Conservation (phyloP, 2,329 filamentous ascomycete species). For the Bipolaris oryzae region DNA sequence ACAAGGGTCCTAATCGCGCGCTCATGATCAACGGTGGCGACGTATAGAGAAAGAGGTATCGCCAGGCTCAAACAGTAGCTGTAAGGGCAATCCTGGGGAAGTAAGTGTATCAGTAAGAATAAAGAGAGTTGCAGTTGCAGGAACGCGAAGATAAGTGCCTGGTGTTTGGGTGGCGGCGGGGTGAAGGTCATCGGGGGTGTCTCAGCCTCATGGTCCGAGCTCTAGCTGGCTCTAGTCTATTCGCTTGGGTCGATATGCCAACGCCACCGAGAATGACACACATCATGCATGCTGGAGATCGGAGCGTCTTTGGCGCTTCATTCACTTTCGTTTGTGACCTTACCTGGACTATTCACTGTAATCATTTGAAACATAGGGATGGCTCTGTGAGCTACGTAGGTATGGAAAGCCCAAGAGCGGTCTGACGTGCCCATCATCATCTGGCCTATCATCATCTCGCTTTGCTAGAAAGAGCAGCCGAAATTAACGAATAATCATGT, state of each 20-base stretch:
- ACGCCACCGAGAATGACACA: conserved; percentile 16
- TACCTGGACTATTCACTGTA: too few species aligned
- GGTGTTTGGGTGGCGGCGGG: conserved; percentile 20
- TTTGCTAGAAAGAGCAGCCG: neutral
- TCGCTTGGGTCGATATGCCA: conserved; percentile 17
- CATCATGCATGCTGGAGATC: neutral
- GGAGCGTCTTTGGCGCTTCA: neutral
- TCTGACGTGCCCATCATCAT: neutral
- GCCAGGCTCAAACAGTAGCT: conserved; percentile 16
- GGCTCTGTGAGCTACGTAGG: too few species aligned
- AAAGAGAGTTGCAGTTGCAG: conserved; percentile 11
- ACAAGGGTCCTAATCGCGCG: conserved; percentile 37
- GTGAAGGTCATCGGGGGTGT: conserved; percentile 18
- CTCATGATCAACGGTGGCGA: conserved; percentile 37
- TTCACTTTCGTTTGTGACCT: too few species aligned
- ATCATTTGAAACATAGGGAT: too few species aligned
- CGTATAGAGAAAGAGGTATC: conserved; percentile 13
- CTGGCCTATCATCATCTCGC: conserved; percentile 1
- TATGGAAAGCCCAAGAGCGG: neutral
- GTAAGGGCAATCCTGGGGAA: conserved; percentile 4
- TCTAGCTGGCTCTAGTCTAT: conserved; percentile 12
- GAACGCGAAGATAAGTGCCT: conserved; percentile 13
- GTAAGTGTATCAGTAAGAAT: conserved; percentile 9
- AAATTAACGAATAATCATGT: neutral
- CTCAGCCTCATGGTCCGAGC: conserved; percentile 24